A percentile compares a stretch with the other conserved stretches of the same genome.
Conservation (phyloP, 1,284 basidiomycete species). For the Naganishia albida region DNA sequence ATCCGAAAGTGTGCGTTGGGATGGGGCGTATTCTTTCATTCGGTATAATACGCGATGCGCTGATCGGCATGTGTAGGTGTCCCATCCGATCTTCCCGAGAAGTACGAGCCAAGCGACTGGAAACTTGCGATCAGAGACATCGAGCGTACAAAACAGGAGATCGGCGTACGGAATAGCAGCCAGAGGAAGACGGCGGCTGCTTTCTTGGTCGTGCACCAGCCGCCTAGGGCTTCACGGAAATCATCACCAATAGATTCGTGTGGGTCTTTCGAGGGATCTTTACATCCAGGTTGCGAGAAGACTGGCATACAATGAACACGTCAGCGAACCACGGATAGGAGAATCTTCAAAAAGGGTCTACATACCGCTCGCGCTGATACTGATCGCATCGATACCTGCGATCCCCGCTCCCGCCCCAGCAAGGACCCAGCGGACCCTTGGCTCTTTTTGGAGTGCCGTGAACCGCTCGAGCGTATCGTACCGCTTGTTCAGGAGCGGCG, state of each 20-base stretch:
- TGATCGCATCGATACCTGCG: constrained; percentile 70
- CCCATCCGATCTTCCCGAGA: constrained; percentile 39
- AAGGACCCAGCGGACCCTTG: constrained; percentile 77
- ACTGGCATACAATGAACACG: constrained; percentile 24
- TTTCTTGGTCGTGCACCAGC: constrained; percentile 87
- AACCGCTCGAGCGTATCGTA: constrained; percentile 71
- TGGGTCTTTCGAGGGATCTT: constrained; percentile 72
- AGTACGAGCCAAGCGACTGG: constrained; percentile 43
- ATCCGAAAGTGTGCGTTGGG: neutral
- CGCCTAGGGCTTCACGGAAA: constrained; percentile 67
- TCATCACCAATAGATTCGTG: constrained; percentile 67
- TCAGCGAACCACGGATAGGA: constrained; percentile 7
- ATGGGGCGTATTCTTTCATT: neutral
- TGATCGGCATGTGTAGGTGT: constrained; percentile 45
- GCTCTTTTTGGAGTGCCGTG: constrained; percentile 60
- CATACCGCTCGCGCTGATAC: constrained; percentile 46
- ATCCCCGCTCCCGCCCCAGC: constrained; percentile 66
- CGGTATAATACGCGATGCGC: constrained; percentile 38
- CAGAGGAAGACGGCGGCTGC: constrained; percentile 83
- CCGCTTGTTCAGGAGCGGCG: constrained; percentile 75
- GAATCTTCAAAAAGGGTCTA: constrained; percentile 8
- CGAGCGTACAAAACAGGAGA: constrained; percentile 12
- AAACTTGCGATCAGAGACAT: constrained; percentile 10
- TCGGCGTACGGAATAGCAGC: constrained; percentile 46
- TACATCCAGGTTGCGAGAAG: constrained; percentile 74